Evolutionary conservation across 495 filamentous ascomycete species (phyloP), one percentile per base, ranked within the genome.

Genomic region (Evernia prunastri): DNA sequence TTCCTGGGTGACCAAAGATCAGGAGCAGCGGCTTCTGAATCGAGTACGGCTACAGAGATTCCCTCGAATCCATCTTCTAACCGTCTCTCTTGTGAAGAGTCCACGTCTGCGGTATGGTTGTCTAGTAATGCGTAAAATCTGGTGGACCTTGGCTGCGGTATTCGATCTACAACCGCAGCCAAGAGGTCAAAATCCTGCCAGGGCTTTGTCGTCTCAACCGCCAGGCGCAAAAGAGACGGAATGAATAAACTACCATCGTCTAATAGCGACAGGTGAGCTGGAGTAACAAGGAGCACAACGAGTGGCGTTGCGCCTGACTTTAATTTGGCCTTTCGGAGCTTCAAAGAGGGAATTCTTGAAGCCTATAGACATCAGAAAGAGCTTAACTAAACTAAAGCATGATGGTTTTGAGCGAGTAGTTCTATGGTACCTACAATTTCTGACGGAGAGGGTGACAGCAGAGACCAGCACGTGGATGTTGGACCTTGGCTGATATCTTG

Each of bases 271-370:
- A 63, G n/a, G 35, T 63, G 62, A 47, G 60, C 59, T 37, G 64
- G 67, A 4, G 67, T 71, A 25, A 71, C 61, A 36, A 71, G 63
- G 3, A 71, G 47, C 18, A 71, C 62, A 27, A 69, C 31, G n/a
- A 71, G 63, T 29, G 65, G 65, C 5, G 29, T 58, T 36, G 58
- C 61, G 11, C 63, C 51, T 10, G 12, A n/a, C 12, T 27, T 27
- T 9, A 31, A 12, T 53, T 37, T 58, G 23, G 31, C 18, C 27
- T 23, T 37, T 25, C 8, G 54, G 20, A 18, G 36, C 29, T 57
- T 42, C 37, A 37, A 56, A 31, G 39, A 47, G 39, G 4, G 33
- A 17, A 63, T 15, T 12, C 9, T 29, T 17, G 61, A 63, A 9
- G 53, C 17, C 61, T 63, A 18, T 20, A 23, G 25, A 63, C 5